Conservation (phyloP, 2,329 filamentous ascomycete genomes). For the Venturia effusa region DNA sequence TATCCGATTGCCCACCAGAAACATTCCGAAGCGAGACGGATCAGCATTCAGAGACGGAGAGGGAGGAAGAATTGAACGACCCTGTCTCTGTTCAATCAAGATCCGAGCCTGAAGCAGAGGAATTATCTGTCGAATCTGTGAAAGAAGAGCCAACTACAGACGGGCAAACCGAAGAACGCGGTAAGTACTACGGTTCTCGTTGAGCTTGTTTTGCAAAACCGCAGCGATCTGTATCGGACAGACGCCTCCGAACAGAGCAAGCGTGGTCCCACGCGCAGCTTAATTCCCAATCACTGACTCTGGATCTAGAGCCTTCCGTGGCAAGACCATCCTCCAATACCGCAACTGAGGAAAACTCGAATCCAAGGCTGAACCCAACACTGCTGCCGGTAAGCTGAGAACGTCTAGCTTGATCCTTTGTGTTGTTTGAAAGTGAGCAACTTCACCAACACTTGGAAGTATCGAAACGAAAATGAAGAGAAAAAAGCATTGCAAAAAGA, state of each 20-base stretch:
- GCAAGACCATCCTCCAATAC: background rate
- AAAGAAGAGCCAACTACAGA: background rate
- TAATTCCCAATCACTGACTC: too few species aligned
- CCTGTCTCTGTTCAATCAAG: background rate
- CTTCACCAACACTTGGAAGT: too few species aligned
- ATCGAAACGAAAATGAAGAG: too few species aligned
- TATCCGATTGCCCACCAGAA: background rate
- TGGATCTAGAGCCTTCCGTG: background rate
- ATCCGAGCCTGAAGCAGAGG: background rate
- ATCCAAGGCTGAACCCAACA: background rate
- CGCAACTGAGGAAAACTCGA: too few species aligned
- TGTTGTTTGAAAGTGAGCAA: background rate
- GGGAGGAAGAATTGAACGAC: background rate
- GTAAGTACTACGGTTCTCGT: background rate
- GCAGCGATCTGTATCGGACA: background rate
- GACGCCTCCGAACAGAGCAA: background rate
- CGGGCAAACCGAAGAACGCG: background rate
- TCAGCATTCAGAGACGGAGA: background rate
- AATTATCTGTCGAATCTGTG: background rate
- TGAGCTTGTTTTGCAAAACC: background rate
- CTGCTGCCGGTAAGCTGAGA: background rate
- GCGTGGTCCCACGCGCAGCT: too few species aligned
- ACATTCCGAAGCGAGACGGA: background rate
- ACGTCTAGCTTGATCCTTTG: background rate
- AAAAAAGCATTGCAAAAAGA: too few species aligned